These are phyloP conservation scores for Zygoascus biomembranicola DNA, from an alignment of 805 yeast species.

Conservation along the genomic window DNA sequence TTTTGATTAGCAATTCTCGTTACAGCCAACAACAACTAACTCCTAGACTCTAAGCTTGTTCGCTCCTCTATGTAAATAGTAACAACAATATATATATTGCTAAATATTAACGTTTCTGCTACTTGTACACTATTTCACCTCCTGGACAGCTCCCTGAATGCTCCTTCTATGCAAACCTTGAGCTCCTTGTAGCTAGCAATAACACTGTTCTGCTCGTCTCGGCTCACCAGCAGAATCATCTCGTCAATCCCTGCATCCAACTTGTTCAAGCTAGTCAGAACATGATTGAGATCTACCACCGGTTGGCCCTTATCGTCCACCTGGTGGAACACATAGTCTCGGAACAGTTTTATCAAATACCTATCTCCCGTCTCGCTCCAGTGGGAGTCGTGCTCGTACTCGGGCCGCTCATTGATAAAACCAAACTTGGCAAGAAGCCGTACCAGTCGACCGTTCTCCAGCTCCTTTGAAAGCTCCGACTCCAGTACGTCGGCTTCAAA, in stretches of 20 bases:
- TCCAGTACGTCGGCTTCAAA: slow-evolving; percentile 24
- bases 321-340: slow-evolving; percentile 81
- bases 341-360: slow-evolving; percentile 65
- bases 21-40: too few species aligned
- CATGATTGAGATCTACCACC: slow-evolving; percentile 72
- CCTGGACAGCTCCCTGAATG: slow-evolving; percentile 47
- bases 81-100: neutral
- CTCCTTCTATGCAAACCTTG: slow-evolving; percentile 53
- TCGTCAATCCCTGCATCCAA: slow-evolving; percentile 90
- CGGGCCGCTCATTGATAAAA: slow-evolving; percentile 69
- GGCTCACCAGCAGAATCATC: slow-evolving; percentile 65
- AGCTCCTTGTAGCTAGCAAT: slow-evolving; percentile 81
- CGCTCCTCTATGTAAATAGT: too few species aligned
- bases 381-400: slow-evolving; percentile 42
- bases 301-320: slow-evolving; percentile 71
- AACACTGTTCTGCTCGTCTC: slow-evolving; percentile 79
- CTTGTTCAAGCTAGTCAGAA: slow-evolving; percentile 71
- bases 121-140: neutral
- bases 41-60: too few species aligned
- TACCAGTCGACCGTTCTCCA: slow-evolving; percentile 83
- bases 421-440: slow-evolving; percentile 75
- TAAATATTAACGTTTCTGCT: neutral
- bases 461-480: slow-evolving; percentile 47
- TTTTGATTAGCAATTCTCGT: too few species aligned
- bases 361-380: slow-evolving; percentile 75